Evolutionary conservation across 2,329 filamentous ascomycete species (phyloP).

Genomic region (Fusarium citri): DNA sequence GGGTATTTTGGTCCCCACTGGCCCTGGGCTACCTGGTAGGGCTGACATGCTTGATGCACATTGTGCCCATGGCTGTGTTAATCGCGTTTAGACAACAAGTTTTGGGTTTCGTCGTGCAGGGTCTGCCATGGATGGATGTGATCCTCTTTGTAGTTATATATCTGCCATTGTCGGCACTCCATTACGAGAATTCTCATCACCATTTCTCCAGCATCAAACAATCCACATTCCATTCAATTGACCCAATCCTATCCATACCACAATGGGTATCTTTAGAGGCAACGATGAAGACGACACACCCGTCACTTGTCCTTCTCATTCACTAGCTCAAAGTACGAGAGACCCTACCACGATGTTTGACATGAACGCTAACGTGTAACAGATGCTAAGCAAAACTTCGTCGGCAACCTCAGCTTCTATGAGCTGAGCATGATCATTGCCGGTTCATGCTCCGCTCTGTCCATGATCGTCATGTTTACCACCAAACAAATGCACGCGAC

Average conservation of each 20-base stretch:
- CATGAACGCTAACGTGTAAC: neutral
- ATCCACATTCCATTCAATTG: neutral
- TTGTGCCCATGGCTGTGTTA: neutral
- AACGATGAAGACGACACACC: neutral
- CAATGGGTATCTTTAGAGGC: neutral
- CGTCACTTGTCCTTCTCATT: constrained; percentile 15
- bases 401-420: constrained; percentile 24
- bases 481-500: constrained; percentile 34
- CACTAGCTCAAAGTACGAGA: constrained; percentile 13
- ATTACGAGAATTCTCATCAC: neutral
- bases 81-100: neutral
- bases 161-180: neutral
- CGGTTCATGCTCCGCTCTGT: constrained; percentile 33
- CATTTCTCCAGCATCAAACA: neutral
- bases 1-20: neutral
- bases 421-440: constrained; percentile 34
- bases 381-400: constrained; percentile 31
- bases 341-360: neutral
- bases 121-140: neutral
- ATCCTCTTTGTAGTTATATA: neutral
- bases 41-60: constrained; percentile 5
- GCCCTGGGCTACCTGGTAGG: neutral
- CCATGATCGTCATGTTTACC: constrained; percentile 29
- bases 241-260: neutral
- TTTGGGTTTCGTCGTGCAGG: neutral